Evolutionary conservation across 805 yeast genomes (phyloP), one percentile per base, ranked within the genome.

Genomic region (Kregervanrija delftensis): DNA sequence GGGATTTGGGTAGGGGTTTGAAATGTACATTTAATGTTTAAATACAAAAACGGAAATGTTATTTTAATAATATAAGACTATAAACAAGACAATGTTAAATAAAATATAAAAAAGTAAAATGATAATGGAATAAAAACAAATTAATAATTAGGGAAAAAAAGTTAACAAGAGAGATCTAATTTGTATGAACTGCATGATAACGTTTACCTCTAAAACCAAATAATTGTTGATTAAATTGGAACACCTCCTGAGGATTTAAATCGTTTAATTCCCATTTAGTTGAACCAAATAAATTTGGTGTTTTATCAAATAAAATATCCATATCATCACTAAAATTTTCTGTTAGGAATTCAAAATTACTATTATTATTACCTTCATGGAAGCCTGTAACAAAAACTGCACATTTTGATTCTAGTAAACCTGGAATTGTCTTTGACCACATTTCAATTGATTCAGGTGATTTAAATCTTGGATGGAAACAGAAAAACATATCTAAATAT

Each of bases 161-260:
- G 30, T 42, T 41, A 22, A 31, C 41, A 37, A 11, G 40, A 42
- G 28, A 34, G 13, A 15, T 17, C 33, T 39, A 50, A 16, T 49
- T 54, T 49, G 55, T 54, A 42, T 59, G 53, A 53, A 86, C 73
- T 36, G 96, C 96, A 58, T 90, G 97, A 68, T 93, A 93, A 62
- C 99, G 79, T 74, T 91, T 93, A 54, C 99, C 98, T 69, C 99
- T 81, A 65, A 90, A 77, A 10, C 91, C 99, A 65, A 88, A 90
- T 45, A 93, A 67, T 60, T 81, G 80, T 72, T 86, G 89, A 70
- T 93, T 93, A 61, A 86, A 85, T 69, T 86, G 96, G 72, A 84
- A 91, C 12, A 88, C 86, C 61, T 91, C 97, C 31, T 90, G 91
- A 16, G 98, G 98, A 62, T 88, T 80, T 50, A 79, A 67, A 62